Evolutionary conservation across 495 filamentous ascomycete species (phyloP).

Genomic region (Gamarada debralockiae): DNA sequence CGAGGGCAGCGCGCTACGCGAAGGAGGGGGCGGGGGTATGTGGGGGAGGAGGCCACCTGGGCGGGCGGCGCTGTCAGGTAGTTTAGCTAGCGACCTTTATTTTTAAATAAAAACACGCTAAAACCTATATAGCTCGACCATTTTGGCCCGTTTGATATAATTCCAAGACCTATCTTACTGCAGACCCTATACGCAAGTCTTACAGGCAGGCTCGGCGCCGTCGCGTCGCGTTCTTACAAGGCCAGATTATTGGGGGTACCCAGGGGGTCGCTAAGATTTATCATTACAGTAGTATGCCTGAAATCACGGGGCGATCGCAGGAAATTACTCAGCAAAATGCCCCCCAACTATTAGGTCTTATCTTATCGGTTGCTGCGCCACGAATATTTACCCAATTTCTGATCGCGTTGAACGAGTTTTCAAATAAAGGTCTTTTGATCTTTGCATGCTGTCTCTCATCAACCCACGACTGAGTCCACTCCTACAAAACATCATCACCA

Average conservation of each 20-base stretch:
- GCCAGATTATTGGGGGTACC: neutral
- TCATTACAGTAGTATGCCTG: neutral
- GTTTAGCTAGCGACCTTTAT: neutral
- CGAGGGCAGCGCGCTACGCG: neutral
- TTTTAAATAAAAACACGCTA: neutral
- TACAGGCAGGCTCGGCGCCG: neutral
- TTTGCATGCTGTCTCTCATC: slow-evolving; percentile 1
- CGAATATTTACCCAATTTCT: neutral
- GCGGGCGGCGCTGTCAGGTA: neutral
- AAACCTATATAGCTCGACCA: neutral
- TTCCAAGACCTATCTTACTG: neutral
- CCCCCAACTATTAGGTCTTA: neutral
- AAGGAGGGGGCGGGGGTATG: neutral
- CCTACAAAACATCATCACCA: neutral
- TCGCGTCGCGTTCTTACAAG: neutral
- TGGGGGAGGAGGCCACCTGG: neutral
- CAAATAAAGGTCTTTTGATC: neutral
- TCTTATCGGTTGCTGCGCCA: neutral
- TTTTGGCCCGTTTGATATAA: neutral
- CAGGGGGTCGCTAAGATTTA: neutral
- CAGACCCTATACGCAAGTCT: neutral
- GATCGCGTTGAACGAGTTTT: neutral
- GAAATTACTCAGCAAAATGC: neutral
- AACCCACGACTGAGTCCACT: neutral
- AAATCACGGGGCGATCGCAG: neutral